Conservation (phyloP, 1,139 yeast species). For the Candida tetrigidarum region DNA sequence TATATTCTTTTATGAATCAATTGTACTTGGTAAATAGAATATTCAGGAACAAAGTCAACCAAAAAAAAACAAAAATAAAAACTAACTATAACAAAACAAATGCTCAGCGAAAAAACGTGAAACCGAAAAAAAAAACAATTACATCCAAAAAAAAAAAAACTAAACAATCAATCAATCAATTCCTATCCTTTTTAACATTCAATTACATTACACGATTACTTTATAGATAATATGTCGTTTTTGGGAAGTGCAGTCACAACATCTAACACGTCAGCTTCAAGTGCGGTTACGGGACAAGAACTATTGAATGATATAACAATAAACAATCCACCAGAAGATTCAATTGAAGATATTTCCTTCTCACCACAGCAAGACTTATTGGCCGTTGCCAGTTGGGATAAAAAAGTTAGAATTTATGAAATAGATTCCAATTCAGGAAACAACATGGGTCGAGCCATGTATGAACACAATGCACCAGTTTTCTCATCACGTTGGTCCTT, state of each 20-base stretch:
- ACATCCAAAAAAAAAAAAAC: conserved; percentile 1
- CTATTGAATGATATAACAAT: conserved; percentile 76
- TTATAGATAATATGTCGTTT: conserved; percentile 31
- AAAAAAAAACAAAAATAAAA: neutral
- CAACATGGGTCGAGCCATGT: conserved; percentile 86
- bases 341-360: conserved; percentile 84
- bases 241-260: conserved; percentile 24
- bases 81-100: neutral
- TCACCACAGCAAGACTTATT: conserved; percentile 90
- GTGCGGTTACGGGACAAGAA: conserved; percentile 67
- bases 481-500: conserved; percentile 78
- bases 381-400: conserved; percentile 94
- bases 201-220: neutral
- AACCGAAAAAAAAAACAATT: neutral
- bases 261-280: conserved; percentile 20
- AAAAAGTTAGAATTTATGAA: conserved; percentile 91
- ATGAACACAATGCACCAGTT: conserved; percentile 90
- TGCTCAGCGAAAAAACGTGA: neutral
- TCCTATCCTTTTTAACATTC: neutral
- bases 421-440: conserved; percentile 67
- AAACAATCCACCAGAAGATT: conserved; percentile 88
- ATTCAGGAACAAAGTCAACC: neutral
- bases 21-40: neutral
- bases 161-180: neutral
- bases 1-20: too few species aligned